Evolutionary conservation across 176 grass and related monocot genomes (phyloP), one percentile per base, ranked within the genome.

Genomic region (Zoysia pacifica): DNA sequence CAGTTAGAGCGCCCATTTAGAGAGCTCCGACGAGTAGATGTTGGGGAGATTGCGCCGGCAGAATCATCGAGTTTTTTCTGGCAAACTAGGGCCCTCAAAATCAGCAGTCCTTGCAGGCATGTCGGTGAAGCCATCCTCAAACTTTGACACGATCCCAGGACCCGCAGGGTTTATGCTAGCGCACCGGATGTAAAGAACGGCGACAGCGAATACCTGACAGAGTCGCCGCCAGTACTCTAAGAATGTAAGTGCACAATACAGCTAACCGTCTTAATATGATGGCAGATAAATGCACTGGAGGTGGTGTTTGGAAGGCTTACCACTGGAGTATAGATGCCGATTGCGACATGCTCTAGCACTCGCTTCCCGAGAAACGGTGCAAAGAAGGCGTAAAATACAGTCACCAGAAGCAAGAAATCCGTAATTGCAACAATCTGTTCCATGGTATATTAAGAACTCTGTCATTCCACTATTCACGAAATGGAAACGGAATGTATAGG

Each of bases 101-200:
- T 41, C 79, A 50, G 48, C 72, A 60, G 79, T 80, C 74, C 48
- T 77, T 84, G 75, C 72, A 44, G 82, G 79, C 42, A 82, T 81
- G 62, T 88, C 68, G 46, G 83, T 81, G 62, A 90, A 80, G 67
- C 77, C 80, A 75, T 83, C 67, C 7, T 88, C 84, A 35, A 90
- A 97, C 84, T 74, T 93, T 40, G 84, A 85, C 91, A 97, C 91
- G 64, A 97, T 97, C 68, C 89, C 94, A 78, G 84, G 79, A 90
- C 93, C 91, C 55, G 94, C 94, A 63, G 94, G 89, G 79, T 97
- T 97, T 84, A 97, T 97, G 53, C 75, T 92, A 60, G 94, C 93
- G 76, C 94, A 97, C 11, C 94, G 94, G 48, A 97, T 88, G 20
- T 91, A 93, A 73, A 97, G 91, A 62, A 93, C 79, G 88, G 90